Evolutionary conservation across 2,329 filamentous ascomycete genomes (phyloP).

Genomic region (Aurifilum marmelostoma): DNA sequence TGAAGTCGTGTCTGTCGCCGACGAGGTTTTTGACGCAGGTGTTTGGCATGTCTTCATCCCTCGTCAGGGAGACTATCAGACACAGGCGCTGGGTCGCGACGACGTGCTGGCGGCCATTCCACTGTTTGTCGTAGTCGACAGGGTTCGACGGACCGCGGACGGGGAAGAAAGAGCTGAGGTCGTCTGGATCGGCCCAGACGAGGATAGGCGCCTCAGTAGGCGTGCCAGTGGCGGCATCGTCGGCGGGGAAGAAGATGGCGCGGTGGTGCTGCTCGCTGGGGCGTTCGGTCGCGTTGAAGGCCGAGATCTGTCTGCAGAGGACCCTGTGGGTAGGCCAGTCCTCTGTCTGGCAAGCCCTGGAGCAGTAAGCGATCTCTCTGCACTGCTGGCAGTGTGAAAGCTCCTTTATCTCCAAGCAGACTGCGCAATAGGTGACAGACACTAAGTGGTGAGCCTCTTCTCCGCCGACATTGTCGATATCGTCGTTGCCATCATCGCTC

Average conservation of each 20-base stretch:
- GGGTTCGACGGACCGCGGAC: neutral
- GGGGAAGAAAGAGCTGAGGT: neutral
- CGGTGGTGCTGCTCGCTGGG: slow-evolving; percentile 6
- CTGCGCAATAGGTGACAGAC: slow-evolving; percentile 6
- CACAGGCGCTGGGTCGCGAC: slow-evolving; percentile 5
- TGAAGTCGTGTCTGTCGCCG: neutral
- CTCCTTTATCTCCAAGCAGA: slow-evolving; percentile 9
- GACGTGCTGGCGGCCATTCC: neutral
- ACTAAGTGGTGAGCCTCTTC: neutral
- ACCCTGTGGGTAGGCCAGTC: slow-evolving; percentile 21
- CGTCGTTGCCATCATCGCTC: neutral
- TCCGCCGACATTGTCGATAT: neutral
- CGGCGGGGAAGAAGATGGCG: slow-evolving; percentile 18
- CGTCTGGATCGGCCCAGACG: neutral
- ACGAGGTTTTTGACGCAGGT: slow-evolving; percentile 10
- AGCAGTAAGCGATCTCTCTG: slow-evolving; percentile 23
- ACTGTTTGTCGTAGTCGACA: neutral
- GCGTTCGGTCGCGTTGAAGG: slow-evolving; percentile 3
- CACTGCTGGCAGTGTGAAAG: slow-evolving; percentile 12
- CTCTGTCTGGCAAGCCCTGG: slow-evolving; percentile 8
- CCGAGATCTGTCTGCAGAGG: slow-evolving; percentile 7
- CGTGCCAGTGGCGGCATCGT: neutral
- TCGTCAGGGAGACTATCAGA: neutral
- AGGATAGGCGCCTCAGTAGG: neutral
- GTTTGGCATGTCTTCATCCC: neutral